Conservation (phyloP, 768 basidiomycete genomes). For the Lentinus tigrinus region DNA sequence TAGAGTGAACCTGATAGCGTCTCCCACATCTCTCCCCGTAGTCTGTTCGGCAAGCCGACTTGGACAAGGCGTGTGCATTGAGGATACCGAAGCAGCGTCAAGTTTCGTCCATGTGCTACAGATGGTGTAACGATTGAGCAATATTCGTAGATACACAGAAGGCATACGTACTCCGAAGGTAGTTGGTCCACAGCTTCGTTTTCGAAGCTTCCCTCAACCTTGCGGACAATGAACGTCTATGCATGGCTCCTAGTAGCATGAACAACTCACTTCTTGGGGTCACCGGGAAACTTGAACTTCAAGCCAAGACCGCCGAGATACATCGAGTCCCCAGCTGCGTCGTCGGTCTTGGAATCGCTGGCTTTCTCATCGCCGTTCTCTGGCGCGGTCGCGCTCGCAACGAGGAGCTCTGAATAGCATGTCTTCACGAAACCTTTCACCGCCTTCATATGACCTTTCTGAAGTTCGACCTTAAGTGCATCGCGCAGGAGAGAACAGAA, state of each 20-base stretch:
- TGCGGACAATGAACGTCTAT: too few species aligned
- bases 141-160: neutral
- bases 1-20: constrained; percentile 91
- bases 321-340: constrained; percentile 44
- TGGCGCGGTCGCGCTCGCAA: constrained; percentile 47
- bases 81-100: constrained; percentile 95
- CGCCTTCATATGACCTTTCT: constrained; percentile 89
- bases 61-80: constrained; percentile 97
- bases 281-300: constrained; percentile 87
- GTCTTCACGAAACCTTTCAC: constrained; percentile 90
- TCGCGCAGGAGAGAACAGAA: constrained; percentile 90
- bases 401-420: constrained; percentile 90
- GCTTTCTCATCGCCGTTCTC: constrained; percentile 68
- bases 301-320: constrained; percentile 81
- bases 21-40: constrained; percentile 99
- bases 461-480: constrained; percentile 84
- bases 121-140: constrained; percentile 11
- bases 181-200: constrained; percentile 92
- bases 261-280: constrained; percentile 76
- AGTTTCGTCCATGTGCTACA: constrained; percentile 86
- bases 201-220: constrained; percentile 91
- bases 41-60: constrained; percentile 91
- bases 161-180: constrained; percentile 63
- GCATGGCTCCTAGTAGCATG: too few species aligned
- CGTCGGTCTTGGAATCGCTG: constrained; percentile 46